Percentiles rank a stretch among this genome's conserved stretches.
Evolutionary conservation across 768 basidiomycete species (phyloP).

Genomic region (Dioszegia crocea): DNA sequence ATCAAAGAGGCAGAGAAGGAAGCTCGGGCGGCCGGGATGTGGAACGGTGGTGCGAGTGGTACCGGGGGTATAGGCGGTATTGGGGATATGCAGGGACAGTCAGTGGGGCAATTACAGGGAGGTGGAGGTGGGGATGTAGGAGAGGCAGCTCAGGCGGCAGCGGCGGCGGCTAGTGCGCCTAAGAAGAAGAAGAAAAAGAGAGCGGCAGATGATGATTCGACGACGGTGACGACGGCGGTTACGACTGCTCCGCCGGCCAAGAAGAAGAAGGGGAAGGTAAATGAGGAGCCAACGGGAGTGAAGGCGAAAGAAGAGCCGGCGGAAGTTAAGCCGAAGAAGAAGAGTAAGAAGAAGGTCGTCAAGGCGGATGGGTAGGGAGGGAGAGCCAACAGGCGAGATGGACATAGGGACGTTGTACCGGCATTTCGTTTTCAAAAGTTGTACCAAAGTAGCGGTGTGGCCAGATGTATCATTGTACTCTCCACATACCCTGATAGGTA

Average conservation of each 20-base stretch:
- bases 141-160: slow-evolving; percentile 13
- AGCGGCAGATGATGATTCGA: slow-evolving; percentile 1
- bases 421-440: no score
- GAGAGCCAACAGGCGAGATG: no score
- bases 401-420: no score
- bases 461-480: no score
- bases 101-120: neutral
- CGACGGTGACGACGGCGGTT: neutral
- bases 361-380: neutral
- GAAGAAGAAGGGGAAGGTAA: slow-evolving; percentile 22
- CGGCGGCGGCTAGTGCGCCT: slow-evolving; percentile 17
- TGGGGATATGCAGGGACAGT: slow-evolving; percentile 10
- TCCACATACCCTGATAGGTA: no score
- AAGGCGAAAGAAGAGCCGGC: slow-evolving; percentile 7
- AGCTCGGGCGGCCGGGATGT: slow-evolving; percentile 11
- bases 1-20: neutral
- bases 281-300: neutral
- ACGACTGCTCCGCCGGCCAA: neutral
- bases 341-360: slow-evolving; percentile 5
- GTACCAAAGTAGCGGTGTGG: no score
- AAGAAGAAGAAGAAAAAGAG: slow-evolving; percentile 26
- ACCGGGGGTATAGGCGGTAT: neutral
- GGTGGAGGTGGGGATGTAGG: slow-evolving; percentile 29
- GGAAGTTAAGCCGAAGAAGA: slow-evolving; percentile 22
- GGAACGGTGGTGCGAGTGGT: neutral